Evolutionary conservation across 2,329 filamentous ascomycete species (phyloP).

Genomic region (Septoria linicola): DNA sequence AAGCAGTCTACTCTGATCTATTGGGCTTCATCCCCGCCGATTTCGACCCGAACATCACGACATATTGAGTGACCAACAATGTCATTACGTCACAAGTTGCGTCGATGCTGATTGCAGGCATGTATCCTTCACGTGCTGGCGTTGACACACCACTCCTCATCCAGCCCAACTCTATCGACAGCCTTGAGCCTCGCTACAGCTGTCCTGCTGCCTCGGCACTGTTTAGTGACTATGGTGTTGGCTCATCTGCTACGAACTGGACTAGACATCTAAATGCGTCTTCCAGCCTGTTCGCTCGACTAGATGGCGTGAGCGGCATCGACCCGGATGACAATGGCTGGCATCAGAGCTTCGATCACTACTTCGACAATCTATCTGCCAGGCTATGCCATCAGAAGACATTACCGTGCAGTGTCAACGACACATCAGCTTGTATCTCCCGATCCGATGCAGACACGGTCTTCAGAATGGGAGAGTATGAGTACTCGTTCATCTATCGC

Average conservation of each 20-base stretch:
- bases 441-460: constrained; percentile 65
- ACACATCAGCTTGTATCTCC: constrained; percentile 58
- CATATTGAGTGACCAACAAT: constrained; percentile 77
- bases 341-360: constrained; percentile 74
- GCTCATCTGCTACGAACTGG: constrained; percentile 56
- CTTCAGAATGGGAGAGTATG: constrained; percentile 75
- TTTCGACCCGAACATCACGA: constrained; percentile 49
- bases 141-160: constrained; percentile 43
- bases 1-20: constrained; percentile 70
- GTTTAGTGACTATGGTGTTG: constrained; percentile 48
- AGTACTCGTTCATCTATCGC: constrained; percentile 77
- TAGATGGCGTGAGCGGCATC: constrained; percentile 71
- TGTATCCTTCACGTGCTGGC: constrained; percentile 52
- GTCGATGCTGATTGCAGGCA: constrained; percentile 69
- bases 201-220: constrained; percentile 56
- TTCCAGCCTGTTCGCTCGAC: constrained; percentile 53
- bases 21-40: constrained; percentile 64
- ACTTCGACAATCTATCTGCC: constrained; percentile 80
- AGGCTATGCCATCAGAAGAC: constrained; percentile 73
- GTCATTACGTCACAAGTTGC: constrained; percentile 79
- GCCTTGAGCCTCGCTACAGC: constrained; percentile 69
- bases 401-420: constrained; percentile 63
- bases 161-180: constrained; percentile 62
- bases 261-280: constrained; percentile 61
- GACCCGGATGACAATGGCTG: constrained; percentile 57